These are phyloP conservation scores for Aspergillus carbonarius DNA, from an alignment of 2,329 filamentous ascomycete genomes.

Conservation along the genomic window DNA sequence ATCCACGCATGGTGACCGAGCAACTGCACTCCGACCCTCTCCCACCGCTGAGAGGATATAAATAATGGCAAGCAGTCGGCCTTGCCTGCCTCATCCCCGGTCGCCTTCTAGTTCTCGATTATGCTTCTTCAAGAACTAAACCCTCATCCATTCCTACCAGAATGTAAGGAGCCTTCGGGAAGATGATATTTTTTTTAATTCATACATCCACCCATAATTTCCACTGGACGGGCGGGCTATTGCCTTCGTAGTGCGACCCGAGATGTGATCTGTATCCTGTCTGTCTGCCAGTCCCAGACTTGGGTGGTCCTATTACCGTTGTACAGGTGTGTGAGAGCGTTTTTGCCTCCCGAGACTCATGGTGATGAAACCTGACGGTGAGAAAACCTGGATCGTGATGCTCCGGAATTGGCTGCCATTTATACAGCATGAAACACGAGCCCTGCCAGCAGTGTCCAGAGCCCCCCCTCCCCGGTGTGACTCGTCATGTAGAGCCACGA, in stretches of 20 bases:
- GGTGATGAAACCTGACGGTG: conserved; percentile 4
- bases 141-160: not conserved
- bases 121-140: not conserved
- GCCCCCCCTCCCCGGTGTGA: not conserved
- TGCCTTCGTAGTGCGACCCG: conserved; percentile 11
- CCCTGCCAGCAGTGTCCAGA: not conserved
- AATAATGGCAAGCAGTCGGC: not conserved
- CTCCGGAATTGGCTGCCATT: conserved; percentile 3
- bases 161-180: conserved; percentile 9
- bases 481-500: conserved; percentile 1
- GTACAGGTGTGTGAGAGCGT: conserved; percentile 11
- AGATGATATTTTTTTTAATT: not conserved
- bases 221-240: not conserved
- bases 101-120: not conserved
- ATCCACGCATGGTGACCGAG: conserved; percentile 3
- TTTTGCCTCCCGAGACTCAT: not conserved
- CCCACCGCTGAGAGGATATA: not conserved
- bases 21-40: not conserved
- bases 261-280: conserved; percentile 18
- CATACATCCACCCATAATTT: not conserved
- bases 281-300: conserved; percentile 1
- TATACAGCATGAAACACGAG: conserved; percentile 7
- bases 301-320: conserved; percentile 11
- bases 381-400: not conserved
- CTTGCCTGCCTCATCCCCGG: not conserved